Percentiles rank a stretch among this genome's conserved stretches.
Evolutionary conservation across 2,329 filamentous ascomycete species (phyloP).

Genomic region (Elsinoe fawcettii): DNA sequence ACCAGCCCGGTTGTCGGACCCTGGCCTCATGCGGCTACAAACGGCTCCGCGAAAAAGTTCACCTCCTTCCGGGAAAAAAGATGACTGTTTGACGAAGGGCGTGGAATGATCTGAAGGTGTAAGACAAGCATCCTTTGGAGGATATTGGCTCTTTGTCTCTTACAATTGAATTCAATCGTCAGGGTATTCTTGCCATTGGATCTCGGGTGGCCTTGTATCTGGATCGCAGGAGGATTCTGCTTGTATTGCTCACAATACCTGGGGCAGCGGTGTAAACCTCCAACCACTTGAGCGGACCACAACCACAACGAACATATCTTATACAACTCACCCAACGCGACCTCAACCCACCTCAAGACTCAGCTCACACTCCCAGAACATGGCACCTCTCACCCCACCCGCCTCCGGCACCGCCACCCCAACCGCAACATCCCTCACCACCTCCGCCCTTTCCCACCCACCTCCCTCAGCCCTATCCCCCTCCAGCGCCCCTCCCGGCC

Average conservation of each 20-base stretch:
- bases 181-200: no score
- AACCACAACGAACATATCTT: no score
- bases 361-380: background rate
- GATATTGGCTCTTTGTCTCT: no score
- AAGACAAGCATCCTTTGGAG: background rate
- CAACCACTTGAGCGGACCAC: no score
- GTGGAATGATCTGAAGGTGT: background rate
- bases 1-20: background rate
- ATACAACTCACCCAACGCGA: no score
- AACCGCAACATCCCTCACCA: slow-evolving; percentile 30
- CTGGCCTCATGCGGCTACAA: background rate
- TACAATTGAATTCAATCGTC: no score
- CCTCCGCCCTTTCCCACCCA: slow-evolving; percentile 32
- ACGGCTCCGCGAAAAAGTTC: background rate
- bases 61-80: background rate
- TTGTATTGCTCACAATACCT: no score
- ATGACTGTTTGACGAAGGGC: background rate
- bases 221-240: no score
- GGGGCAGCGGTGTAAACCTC: no score
- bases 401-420: slow-evolving; percentile 29
- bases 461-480: slow-evolving; percentile 19
- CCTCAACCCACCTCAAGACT: no score
- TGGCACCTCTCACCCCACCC: slow-evolving; percentile 26
- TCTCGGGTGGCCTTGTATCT: no score
- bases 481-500: slow-evolving; percentile 20